phyloP scores from a whole-genome alignment of 257 asterid species.

The Apocynum venetum region DNA sequence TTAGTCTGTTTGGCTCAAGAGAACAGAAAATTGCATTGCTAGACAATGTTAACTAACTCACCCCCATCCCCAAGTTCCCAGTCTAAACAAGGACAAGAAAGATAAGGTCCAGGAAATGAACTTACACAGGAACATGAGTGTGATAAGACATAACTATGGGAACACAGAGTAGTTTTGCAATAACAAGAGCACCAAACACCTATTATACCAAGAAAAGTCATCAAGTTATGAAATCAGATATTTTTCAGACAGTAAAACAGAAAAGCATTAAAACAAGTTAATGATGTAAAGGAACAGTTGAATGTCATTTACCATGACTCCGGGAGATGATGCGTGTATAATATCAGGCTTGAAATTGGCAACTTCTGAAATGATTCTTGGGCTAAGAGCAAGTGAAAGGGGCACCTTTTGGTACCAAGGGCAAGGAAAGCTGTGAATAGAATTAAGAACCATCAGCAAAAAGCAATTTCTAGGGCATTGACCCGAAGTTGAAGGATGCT shows the following conservation, averaged over 20 bases:
- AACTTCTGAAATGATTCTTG: slow-evolving; percentile 94
- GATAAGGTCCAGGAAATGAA: slow-evolving; percentile 3
- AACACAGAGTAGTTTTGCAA: slow-evolving; percentile 74
- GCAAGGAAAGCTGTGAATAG: slow-evolving; percentile 72
- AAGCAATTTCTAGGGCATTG: slow-evolving; percentile 4
- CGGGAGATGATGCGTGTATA: slow-evolving; percentile 98
- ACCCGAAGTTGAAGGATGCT: background rate
- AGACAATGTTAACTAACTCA: background rate
- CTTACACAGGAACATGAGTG: slow-evolving; percentile 97
- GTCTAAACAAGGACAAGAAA: background rate
- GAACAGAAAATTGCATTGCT: background rate
- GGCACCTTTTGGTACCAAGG: slow-evolving; percentile 94
- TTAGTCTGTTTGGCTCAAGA: slow-evolving; percentile 17
- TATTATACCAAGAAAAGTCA: slow-evolving; percentile 16
- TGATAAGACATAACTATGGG: slow-evolving; percentile 96
- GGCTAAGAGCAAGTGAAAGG: slow-evolving; percentile 95
- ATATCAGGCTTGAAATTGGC: slow-evolving; percentile 91
- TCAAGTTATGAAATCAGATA: background rate
- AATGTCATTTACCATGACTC: slow-evolving; percentile 64
- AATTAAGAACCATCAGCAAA: slow-evolving; percentile 15
- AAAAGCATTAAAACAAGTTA: background rate
- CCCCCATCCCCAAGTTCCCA: background rate
- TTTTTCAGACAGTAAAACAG: background rate
- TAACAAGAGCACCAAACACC: slow-evolving; percentile 92
- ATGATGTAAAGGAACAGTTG: slow-evolving; percentile 12